Base-by-base conservation (phyloP, 495 filamentous ascomycete genomes). In the Pseudoneurospora amorphoporcata region DNA sequence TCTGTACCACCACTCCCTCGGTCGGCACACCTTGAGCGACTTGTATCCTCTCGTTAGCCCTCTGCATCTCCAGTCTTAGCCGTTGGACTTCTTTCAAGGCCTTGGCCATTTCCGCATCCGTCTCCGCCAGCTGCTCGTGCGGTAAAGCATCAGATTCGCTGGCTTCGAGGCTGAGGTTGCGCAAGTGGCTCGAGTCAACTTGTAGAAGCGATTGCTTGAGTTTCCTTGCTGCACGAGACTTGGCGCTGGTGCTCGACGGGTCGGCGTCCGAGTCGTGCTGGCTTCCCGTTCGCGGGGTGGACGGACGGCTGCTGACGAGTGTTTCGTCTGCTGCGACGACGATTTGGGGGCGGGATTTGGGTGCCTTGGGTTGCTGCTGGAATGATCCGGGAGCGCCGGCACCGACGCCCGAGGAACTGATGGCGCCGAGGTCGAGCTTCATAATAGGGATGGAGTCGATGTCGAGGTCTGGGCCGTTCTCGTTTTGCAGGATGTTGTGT, bases 361-460 rank as follows among this genome's bases (percentile, higher is more conserved):
- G 3, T 68, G 70, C 8, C 41, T 72, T 8, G 74, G 68, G 32
- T 73, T 74, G 72, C 72, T 79, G 45, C 72, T 79, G 45, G 32
- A 69, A 71, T 17, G 68, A 70, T 37, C 70, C 45, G 8, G 37
- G 42, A 8, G 70, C 39, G 23, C 23, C 69, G 39, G 10, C 38
- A 9, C 72, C 71, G 70, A 61, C 72, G 29, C 40, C 71, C 72
- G 77, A 70, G 29, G 78, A 61, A 69, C 78, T 75, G 17, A 82
- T 65, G 69, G 86, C 87, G 3, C 88, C 88, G 35, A 97, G 84
- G 76, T 94, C 89, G 35, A 99, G 87, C 75, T 96, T 89, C 87
- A 99, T 93, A 73, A 98, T 95, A 1, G 95, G 95, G 73, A 99
- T 99, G 16, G 92, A 87, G 79, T 99, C 95, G 69, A 99, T 87